These are phyloP conservation scores for Polyporus tsugae DNA, from an alignment of 1,284 basidiomycete species.

Conservation along the genomic window DNA sequence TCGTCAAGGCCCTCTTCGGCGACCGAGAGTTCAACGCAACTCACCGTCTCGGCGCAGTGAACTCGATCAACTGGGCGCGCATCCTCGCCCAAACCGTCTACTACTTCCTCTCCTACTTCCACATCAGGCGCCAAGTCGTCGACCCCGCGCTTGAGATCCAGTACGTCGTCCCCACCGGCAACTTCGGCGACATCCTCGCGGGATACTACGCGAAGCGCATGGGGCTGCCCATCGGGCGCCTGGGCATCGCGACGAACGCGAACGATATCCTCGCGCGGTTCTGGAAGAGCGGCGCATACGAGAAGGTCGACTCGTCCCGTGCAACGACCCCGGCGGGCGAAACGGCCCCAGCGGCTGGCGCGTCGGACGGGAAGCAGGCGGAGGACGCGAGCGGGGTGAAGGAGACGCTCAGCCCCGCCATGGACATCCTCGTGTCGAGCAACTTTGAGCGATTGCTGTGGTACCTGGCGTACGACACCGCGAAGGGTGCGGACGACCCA, in stretches of 20 bases:
- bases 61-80: conserved; percentile 99
- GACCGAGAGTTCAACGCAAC: conserved; percentile 90
- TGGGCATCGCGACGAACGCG: conserved; percentile 95
- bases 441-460: conserved; percentile 98
- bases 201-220: conserved; percentile 97
- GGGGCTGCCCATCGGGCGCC: conserved; percentile 88
- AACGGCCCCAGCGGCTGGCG: conserved; percentile 42
- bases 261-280: conserved; percentile 98
- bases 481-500: conserved; percentile 46
- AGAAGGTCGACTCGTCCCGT: conserved; percentile 73
- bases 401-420: conserved; percentile 95
- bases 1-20: conserved; percentile 94
- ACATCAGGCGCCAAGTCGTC: conserved; percentile 62
- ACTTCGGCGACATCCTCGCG: conserved; percentile 98
- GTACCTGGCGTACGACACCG: conserved; percentile 89
- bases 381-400: conserved; percentile 74
- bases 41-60: conserved; percentile 94
- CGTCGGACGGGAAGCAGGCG: conserved; percentile 74
- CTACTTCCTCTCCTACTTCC: conserved; percentile 96
- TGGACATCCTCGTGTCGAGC: conserved; percentile 98
- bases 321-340: neutral
- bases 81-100: conserved; percentile 99
- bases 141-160: conserved; percentile 63
- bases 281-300: conserved; percentile 94
- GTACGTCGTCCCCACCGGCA: conserved; percentile 97